Evolutionary conservation across 805 yeast genomes (phyloP), one percentile per base, ranked within the genome.

Genomic region (Myxozyma mucilagina): DNA sequence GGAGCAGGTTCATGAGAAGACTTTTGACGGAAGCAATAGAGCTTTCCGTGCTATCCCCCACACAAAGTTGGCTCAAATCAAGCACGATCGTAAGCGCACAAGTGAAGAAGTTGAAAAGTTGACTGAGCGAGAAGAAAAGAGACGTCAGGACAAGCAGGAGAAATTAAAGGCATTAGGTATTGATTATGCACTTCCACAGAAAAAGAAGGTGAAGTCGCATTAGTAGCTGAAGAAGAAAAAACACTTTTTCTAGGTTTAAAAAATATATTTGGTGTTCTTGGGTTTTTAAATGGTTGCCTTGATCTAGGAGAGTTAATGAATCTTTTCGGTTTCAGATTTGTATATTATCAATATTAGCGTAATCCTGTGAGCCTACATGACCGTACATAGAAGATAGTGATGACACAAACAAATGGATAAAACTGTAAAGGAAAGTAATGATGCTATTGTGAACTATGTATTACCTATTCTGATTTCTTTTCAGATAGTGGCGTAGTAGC

Each of bases 11-110:
- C 79, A 77, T 59, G 75, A 74, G 39, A 80, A 83, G 66, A 75
- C 88, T 65, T 88, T 86, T 75, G 77, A 74, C 24, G 86, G 87
- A 43, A 78, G 84, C 39, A 80, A 83, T 71, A 73, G 73, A 49
- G 82, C 79, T 66, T 87, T 78, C 75, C 83, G 80, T 70, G 78
- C 79, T 13, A 77, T 86, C 47, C 89, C 89, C 53, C 81, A 87
- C 85, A 75, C 75, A 53, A 80, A 80, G 69, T 80, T 86, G 49
- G 77, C 83, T 53, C 80, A 78, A 70, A 73, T 76, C 44, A 79
- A 81, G 67, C 79, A 82, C 67, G 89, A 86, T 69, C 78, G 78
- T 58, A 82, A 84, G 57, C 86, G 84, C 72, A 74, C 82, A n/a
- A 73, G 75, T 61, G 82, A 78, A 45, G 79, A 82, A 68, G 84